phyloP scores from a whole-genome alignment of 2,329 filamentous ascomycete genomes.

The Penicillium sp. region DNA sequence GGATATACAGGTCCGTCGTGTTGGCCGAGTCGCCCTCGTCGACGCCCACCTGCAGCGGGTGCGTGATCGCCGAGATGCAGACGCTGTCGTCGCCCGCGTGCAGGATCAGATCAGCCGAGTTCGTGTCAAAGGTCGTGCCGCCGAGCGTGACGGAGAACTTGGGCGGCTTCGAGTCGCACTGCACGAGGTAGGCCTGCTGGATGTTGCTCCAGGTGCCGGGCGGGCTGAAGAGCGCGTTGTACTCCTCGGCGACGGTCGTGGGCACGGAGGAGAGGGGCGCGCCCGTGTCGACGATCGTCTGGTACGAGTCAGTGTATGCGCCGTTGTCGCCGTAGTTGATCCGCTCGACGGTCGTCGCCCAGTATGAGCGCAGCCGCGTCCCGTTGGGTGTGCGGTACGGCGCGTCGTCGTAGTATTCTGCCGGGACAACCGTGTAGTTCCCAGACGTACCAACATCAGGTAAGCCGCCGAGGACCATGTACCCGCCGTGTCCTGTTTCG shows the following conservation, averaged over 20 bases:
- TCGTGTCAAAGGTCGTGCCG: conserved; percentile 37
- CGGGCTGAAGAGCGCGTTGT: conserved; percentile 49
- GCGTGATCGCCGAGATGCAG: conserved; percentile 25
- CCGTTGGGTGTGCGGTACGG: conserved; percentile 28
- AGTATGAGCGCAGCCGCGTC: conserved; percentile 15
- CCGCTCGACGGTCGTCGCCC: conserved; percentile 14
- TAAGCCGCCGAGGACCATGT: conserved; percentile 27
- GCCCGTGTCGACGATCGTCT: conserved; percentile 30
- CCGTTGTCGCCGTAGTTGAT: conserved; percentile 10
- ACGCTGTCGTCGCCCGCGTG: conserved; percentile 22
- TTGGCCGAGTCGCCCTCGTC: conserved; percentile 17
- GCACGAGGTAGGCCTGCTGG: conserved; percentile 44
- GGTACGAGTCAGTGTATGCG: conserved; percentile 9
- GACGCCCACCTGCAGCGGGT: conserved; percentile 1
- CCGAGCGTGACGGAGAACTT: conserved; percentile 48
- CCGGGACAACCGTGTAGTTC: conserved; percentile 24
- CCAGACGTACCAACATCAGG: conserved; percentile 18
- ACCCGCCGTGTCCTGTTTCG: conserved; percentile 19
- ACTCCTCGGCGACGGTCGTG: conserved; percentile 37
- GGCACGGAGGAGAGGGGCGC: conserved; percentile 44
- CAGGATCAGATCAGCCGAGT: conserved; percentile 35
- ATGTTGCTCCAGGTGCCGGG: conserved; percentile 40
- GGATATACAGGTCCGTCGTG: conserved; percentile 25
- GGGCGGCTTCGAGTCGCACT: conserved; percentile 49
- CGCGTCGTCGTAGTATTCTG: conserved; percentile 22